phyloP scores from a whole-genome alignment of 2,329 filamentous ascomycete species.

The Erysiphe neolycopersici region DNA sequence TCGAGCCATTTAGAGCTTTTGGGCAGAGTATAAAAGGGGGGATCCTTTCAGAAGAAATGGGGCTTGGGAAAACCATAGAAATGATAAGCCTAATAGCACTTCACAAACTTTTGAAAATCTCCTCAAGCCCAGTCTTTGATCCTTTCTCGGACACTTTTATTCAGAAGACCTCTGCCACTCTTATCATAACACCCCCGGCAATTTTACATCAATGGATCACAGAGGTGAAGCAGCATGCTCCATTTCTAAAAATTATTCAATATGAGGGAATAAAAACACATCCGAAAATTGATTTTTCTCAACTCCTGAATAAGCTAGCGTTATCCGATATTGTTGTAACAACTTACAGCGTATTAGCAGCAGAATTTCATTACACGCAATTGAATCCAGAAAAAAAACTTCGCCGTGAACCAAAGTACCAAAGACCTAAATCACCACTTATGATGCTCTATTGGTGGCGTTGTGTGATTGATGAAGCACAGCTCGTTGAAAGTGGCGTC shows the following conservation, averaged over 20 bases:
- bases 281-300: slow-evolving; percentile 11
- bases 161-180: slow-evolving; percentile 24
- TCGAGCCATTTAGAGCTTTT: slow-evolving; percentile 17
- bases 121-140: slow-evolving; percentile 12
- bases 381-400: slow-evolving; percentile 41
- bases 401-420: slow-evolving; percentile 35
- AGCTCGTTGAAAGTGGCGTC: slow-evolving; percentile 81
- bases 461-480: slow-evolving; percentile 51
- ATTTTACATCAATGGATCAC: slow-evolving; percentile 33
- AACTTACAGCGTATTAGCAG: slow-evolving; percentile 43
- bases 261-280: slow-evolving; percentile 23
- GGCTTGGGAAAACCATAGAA: slow-evolving; percentile 57
- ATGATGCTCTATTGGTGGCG: slow-evolving; percentile 68
- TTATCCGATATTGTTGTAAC: slow-evolving; percentile 33
- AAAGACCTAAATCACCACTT: slow-evolving; percentile 45
- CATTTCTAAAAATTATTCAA: slow-evolving; percentile 25
- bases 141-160: slow-evolving; percentile 18
- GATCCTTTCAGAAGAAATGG: slow-evolving; percentile 53
- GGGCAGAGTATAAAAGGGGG: slow-evolving; percentile 21
- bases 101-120: slow-evolving; percentile 20
- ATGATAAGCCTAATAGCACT: slow-evolving; percentile 42
- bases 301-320: slow-evolving; percentile 20
- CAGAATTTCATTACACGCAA: slow-evolving; percentile 53
- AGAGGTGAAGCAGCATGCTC: slow-evolving; percentile 31
- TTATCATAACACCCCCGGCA: slow-evolving; percentile 32